Base-by-base conservation (phyloP, 495 filamentous ascomycete species). In the Trypethelium eluteriae region DNA sequence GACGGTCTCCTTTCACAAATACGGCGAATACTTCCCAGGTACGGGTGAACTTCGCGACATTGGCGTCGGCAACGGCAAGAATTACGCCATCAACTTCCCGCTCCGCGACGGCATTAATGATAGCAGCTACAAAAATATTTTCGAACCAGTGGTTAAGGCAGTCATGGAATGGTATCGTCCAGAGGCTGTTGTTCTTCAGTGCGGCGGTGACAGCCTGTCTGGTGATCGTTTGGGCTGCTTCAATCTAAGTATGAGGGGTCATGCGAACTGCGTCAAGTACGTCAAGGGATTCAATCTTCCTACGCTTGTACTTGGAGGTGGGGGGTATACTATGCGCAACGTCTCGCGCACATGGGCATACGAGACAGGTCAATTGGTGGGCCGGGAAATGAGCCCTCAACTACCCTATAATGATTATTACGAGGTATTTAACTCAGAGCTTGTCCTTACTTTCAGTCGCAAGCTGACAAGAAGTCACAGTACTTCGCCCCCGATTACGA, bases 321-420 rank as follows among this genome's bases (percentile, higher is more conserved):
- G 94, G 71, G 94, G 94, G 32, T 99, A 99, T 76, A 99, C 95
- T 7, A 99, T 99, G 94, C 86, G 94, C 38, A 99, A 99, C 68
- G 94, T 99, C 38, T 90, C 93, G 32, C 88, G 95, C 65, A 96
- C 94, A 4, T 99, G 94, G 94, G 93, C 94, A 4, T 98, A 86
- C 74, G 94, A 99, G 76, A 98, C 94, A 5, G 95, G 95, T 67
- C 82, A 90, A 39, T 84, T 98, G 25, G 91, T 98, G 16, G 90
- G 89, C 39, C 84, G 91, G 36, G 82, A 87, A 62, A 88, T 99
- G 79, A 82, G 83, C 14, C 82, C 88, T 1, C 86, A 90, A 2
- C 81, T 99, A n/a, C 94, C 94, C 0, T 99, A 89, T 75, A 98
- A 96, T 65, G 94, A 99, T 72, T 99, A 98, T 75, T 99, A 99